Percentiles rank a stretch among this genome's conserved stretches.
phyloP scores from a whole-genome alignment of 306 rosid genomes.

The Psophocarpus tetragonolobus region DNA sequence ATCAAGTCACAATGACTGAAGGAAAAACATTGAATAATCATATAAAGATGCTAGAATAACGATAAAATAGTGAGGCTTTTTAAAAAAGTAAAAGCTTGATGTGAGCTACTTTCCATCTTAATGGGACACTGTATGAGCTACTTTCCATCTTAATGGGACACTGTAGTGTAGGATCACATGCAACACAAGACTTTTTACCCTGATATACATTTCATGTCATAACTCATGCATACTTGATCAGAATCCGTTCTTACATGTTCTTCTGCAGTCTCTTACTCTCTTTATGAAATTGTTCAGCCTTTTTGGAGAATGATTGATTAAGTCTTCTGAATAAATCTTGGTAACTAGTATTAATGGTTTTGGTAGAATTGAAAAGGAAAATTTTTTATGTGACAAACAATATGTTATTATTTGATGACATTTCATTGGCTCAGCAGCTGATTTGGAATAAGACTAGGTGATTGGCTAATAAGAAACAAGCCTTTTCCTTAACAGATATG shows the following conservation, averaged over 20 bases:
- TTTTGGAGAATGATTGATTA: neutral
- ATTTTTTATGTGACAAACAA: neutral
- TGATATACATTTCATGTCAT: neutral
- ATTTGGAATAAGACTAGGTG: neutral
- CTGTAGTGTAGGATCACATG: neutral
- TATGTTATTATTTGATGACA: constrained; percentile 12
- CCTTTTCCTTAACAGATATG: neutral
- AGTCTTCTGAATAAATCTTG: neutral
- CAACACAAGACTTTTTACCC: neutral
- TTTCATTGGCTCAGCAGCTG: neutral
- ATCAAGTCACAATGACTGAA: constrained; percentile 1
- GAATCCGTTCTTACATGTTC: constrained; percentile 2
- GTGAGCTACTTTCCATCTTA: neutral
- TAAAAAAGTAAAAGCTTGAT: neutral
- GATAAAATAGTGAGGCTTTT: neutral
- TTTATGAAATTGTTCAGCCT: neutral
- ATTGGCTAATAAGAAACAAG: neutral
- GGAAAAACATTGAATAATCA: neutral
- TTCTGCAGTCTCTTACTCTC: neutral
- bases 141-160: neutral
- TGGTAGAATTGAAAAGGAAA: neutral
- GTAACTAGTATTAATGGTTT: neutral
- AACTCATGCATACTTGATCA: neutral
- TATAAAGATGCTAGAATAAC: neutral
- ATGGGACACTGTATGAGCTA: neutral